These are phyloP conservation scores for Ceratobasidium sp. DNA, from an alignment of 1,284 basidiomycete species.

Conservation along the genomic window DNA sequence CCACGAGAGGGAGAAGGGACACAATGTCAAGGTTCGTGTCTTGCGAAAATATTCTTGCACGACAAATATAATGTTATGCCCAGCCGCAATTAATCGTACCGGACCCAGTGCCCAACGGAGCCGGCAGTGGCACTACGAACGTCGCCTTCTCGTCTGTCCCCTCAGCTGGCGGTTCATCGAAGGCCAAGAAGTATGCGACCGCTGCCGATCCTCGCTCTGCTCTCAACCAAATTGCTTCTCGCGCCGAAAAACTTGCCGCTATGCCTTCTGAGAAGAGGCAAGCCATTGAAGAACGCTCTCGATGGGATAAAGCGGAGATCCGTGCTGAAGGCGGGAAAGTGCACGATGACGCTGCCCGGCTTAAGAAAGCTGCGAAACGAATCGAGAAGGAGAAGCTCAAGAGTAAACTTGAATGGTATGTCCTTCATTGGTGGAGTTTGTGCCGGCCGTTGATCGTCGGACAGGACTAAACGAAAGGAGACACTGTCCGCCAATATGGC, in stretches of 20 bases:
- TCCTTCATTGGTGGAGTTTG: conserved; percentile 46
- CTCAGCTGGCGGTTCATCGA: conserved; percentile 52
- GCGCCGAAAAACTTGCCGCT: conserved; percentile 76
- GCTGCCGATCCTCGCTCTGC: conserved; percentile 86
- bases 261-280: conserved; percentile 84
- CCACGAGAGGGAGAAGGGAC: conserved; percentile 60
- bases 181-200: conserved; percentile 69
- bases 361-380: conserved; percentile 92
- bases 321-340: conserved; percentile 88
- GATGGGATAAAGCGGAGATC: conserved; percentile 88
- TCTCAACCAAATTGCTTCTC: conserved; percentile 77
- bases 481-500: conserved; percentile 77
- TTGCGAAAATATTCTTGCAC: background rate
- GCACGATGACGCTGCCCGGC: conserved; percentile 78
- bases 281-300: conserved; percentile 77
- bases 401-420: conserved; percentile 85
- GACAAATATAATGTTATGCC: background rate
- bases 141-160: conserved; percentile 22
- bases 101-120: conserved; percentile 31
- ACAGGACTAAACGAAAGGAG: conserved; percentile 87
- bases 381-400: conserved; percentile 89
- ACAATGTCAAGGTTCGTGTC: conserved; percentile 64
- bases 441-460: conserved; percentile 7
- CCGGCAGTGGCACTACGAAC: conserved; percentile 32
- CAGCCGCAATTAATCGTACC: conserved; percentile 40